These are phyloP conservation scores for Pleurotus platypus DNA, from an alignment of 768 basidiomycete genomes.

Conservation along the genomic window DNA sequence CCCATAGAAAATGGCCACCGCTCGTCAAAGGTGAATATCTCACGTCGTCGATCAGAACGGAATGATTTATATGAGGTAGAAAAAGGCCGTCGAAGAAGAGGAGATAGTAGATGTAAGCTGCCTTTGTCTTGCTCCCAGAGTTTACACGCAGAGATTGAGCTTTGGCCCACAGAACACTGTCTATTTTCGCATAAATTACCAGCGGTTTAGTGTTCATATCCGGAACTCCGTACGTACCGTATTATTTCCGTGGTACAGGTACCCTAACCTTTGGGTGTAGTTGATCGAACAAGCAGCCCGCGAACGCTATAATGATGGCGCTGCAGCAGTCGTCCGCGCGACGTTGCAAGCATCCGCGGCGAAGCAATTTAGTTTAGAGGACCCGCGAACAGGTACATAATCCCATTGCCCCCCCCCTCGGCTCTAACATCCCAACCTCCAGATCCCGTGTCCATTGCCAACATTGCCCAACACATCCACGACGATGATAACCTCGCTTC, in stretches of 20 bases:
- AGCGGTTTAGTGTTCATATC: constrained; percentile 82
- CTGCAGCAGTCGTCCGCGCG: constrained; percentile 69
- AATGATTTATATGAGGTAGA: constrained; percentile 16
- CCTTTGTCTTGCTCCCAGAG: not conserved
- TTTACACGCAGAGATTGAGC: not conserved
- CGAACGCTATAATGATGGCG: constrained; percentile 77
- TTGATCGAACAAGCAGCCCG: constrained; percentile 72
- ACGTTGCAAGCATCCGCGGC: constrained; percentile 67
- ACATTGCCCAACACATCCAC: constrained; percentile 58
- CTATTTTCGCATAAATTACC: constrained; percentile 85
- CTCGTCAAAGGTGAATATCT: constrained; percentile 46
- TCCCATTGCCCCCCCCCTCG: not conserved
- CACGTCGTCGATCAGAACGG: too few relatives aligned
- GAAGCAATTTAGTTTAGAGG: constrained; percentile 56
- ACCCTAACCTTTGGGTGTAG: constrained; percentile 34
- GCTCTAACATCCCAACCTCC: not conserved
- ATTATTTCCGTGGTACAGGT: not conserved
- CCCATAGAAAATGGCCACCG: constrained; percentile 45
- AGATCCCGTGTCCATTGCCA: constrained; percentile 69
- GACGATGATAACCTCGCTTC: constrained; percentile 60
- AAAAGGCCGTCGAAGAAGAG: constrained; percentile 47
- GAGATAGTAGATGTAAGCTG: constrained; percentile 66
- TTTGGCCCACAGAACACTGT: constrained; percentile 51
- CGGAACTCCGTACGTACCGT: constrained; percentile 70
- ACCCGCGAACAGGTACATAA: constrained; percentile 58